These are phyloP conservation scores for Sphaerobolus stellatus DNA, from an alignment of 1,284 basidiomycete species.

Conservation along the genomic window DNA sequence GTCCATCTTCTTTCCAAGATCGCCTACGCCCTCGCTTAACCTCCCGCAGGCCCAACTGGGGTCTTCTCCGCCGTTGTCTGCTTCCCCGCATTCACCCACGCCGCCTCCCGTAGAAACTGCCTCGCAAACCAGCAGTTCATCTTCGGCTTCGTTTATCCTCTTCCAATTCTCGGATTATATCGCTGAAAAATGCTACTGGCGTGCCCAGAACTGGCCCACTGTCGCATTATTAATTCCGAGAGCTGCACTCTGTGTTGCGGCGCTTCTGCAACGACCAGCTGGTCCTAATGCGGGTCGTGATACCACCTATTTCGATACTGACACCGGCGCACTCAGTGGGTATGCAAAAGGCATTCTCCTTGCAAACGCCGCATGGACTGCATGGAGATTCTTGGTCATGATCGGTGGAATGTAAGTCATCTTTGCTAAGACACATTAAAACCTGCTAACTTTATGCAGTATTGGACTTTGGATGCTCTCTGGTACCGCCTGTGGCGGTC, in stretches of 20 bases:
- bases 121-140: background rate
- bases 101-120: background rate
- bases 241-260: slow-evolving; percentile 66
- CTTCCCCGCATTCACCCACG: background rate
- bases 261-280: slow-evolving; percentile 57
- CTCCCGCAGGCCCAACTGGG: background rate
- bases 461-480: slow-evolving; percentile 73
- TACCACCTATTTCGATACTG: slow-evolving; percentile 64
- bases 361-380: slow-evolving; percentile 75
- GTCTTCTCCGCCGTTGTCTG: background rate
- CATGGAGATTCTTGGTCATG: slow-evolving; percentile 64
- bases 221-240: slow-evolving; percentile 76
- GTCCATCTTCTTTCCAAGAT: slow-evolving; percentile 7
- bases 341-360: slow-evolving; percentile 75
- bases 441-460: slow-evolving; percentile 39
- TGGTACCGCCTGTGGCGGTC: slow-evolving; percentile 69
- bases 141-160: background rate
- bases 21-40: slow-evolving; percentile 16
- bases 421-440: too few species aligned
- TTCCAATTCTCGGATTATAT: slow-evolving; percentile 11
- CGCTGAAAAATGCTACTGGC: slow-evolving; percentile 76
- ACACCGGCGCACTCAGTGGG: slow-evolving; percentile 61
- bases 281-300: slow-evolving; percentile 61
- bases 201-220: slow-evolving; percentile 78
- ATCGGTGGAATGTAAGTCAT: slow-evolving; percentile 60